Conservation (phyloP, 2,329 filamentous ascomycete genomes). For the Colletotrichum cuscutae region DNA sequence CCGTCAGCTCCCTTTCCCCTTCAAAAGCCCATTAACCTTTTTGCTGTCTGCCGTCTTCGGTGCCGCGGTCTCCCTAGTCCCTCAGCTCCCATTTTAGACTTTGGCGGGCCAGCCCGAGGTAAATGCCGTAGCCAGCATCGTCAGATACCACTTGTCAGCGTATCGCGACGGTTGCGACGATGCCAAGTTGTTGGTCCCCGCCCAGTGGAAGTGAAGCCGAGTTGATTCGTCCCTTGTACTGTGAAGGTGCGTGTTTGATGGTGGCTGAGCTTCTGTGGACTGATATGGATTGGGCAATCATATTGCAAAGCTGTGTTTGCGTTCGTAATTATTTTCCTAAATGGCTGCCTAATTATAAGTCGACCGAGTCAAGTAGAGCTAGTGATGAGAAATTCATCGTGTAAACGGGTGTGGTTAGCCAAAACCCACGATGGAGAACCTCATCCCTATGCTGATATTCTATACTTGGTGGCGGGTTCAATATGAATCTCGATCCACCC, state of each 20-base stretch:
- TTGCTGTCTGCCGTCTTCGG: background rate
- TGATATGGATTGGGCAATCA: background rate
- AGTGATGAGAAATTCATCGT: background rate
- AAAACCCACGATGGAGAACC: background rate
- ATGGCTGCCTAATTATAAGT: background rate
- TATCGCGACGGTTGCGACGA: background rate
- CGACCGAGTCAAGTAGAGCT: background rate
- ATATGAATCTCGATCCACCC: too few species aligned
- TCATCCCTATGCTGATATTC: background rate
- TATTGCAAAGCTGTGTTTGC: background rate
- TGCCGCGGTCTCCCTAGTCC: background rate
- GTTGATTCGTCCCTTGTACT: background rate
- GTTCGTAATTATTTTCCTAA: background rate
- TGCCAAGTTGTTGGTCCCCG: slow-evolving; percentile 16
- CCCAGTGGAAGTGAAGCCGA: background rate
- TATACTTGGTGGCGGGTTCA: too few species aligned
- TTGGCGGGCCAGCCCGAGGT: slow-evolving; percentile 19
- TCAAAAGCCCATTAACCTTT: background rate
- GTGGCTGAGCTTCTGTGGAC: background rate
- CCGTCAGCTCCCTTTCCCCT: background rate
- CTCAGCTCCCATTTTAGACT: slow-evolving; percentile 22
- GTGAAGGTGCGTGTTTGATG: background rate
- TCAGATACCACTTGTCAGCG: background rate
- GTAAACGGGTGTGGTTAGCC: background rate
- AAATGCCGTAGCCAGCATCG: background rate